phyloP scores from a whole-genome alignment of 2,329 filamentous ascomycete genomes.

The Thielaviopsis populi region DNA sequence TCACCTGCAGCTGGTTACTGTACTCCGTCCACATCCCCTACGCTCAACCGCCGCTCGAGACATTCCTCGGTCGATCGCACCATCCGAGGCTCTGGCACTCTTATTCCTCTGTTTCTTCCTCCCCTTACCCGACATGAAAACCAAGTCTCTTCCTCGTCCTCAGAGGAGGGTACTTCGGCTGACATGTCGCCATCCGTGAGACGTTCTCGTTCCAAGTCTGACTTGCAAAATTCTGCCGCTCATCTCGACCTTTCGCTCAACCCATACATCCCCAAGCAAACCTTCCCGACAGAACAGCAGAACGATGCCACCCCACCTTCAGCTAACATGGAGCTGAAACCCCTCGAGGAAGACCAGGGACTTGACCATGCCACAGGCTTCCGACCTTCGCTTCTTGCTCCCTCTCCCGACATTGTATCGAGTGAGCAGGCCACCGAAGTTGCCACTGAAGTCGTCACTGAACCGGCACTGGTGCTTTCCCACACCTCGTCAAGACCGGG shows the following conservation, averaged over 20 bases:
- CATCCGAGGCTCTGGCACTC: conserved; percentile 8
- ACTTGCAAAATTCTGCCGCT: background rate
- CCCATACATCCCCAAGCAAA: background rate
- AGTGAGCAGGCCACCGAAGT: background rate
- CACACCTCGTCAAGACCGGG: background rate
- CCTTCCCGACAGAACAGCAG: background rate
- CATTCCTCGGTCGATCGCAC: conserved; percentile 26
- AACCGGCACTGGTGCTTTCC: background rate
- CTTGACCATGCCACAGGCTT: background rate
- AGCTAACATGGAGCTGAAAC: background rate
- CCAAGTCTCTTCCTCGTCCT: background rate
- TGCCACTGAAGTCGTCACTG: background rate
- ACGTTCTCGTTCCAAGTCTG: conserved; percentile 6
- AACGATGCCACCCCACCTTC: background rate
- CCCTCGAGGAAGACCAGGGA: background rate
- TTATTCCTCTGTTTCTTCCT: conserved; percentile 23
- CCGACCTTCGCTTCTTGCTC: background rate
- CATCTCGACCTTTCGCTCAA: background rate
- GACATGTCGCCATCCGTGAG: background rate
- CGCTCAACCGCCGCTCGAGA: conserved; percentile 21
- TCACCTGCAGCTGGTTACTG: conserved; percentile 24
- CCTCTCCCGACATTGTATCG: background rate
- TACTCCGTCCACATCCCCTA: conserved; percentile 7
- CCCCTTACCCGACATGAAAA: conserved; percentile 22
- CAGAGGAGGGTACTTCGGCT: background rate